phyloP scores from a whole-genome alignment of 2,329 filamentous ascomycete species.

The Cladosporium austrohemisphaericum region DNA sequence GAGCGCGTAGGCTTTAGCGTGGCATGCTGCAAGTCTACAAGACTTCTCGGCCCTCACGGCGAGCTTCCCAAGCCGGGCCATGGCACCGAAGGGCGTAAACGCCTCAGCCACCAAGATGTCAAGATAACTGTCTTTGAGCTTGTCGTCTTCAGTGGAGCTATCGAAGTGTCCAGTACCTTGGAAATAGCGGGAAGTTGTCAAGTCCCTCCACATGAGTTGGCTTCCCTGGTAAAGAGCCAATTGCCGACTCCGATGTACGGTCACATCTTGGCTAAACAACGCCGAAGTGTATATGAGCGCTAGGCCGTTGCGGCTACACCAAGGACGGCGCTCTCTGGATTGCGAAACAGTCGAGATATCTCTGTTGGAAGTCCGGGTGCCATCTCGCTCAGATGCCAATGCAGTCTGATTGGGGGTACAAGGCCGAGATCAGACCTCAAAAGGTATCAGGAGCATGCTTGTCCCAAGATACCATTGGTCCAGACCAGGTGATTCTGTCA shows the following conservation, averaged over 20 bases:
- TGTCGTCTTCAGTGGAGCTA: too few species aligned
- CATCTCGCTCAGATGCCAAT: too few species aligned
- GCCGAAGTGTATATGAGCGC: neutral
- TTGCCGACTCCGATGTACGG: neutral
- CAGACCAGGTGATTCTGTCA: neutral
- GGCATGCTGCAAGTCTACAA: too few species aligned
- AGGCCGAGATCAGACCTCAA: neutral
- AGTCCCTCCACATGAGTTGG: constrained; percentile 7
- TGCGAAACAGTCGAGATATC: too few species aligned
- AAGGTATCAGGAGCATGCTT: too few species aligned
- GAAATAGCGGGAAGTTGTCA: neutral
- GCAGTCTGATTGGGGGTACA: neutral
- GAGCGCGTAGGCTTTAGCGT: neutral
- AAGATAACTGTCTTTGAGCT: too few species aligned
- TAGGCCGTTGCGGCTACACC: neutral
- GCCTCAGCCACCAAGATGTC: too few species aligned
- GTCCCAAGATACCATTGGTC: neutral
- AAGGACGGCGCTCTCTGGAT: too few species aligned
- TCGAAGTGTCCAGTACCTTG: neutral
- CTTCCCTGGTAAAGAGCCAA: neutral
- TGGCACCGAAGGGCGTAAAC: neutral
- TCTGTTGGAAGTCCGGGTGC: too few species aligned
- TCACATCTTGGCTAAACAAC: neutral
- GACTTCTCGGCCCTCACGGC: neutral
- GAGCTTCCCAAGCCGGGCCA: neutral